These are phyloP conservation scores for Priceomyces haplophilus DNA, from an alignment of 805 yeast genomes.

Conservation along the genomic window DNA sequence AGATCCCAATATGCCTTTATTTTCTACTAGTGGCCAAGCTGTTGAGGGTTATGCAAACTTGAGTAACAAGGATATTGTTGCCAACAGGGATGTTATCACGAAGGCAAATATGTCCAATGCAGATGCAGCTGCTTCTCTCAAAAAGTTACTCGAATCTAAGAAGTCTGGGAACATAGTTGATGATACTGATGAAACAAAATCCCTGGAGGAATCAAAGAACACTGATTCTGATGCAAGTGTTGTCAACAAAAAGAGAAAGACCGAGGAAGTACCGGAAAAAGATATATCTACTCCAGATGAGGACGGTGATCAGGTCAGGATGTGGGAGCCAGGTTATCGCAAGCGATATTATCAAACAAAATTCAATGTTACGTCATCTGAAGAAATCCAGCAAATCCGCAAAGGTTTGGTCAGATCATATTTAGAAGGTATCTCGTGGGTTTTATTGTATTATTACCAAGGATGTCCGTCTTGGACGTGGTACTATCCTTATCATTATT, in stretches of 20 bases:
- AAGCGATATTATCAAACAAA: conserved; percentile 77
- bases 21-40: conserved; percentile 69
- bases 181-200: background rate
- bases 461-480: conserved; percentile 99
- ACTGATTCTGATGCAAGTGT: background rate
- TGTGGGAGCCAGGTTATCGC: conserved; percentile 86
- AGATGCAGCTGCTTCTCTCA: conserved; percentile 62
- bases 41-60: conserved; percentile 65
- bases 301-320: conserved; percentile 50
- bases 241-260: conserved; percentile 8
- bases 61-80: conserved; percentile 68
- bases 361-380: conserved; percentile 56
- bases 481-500: conserved; percentile 96
- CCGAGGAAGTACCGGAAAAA: conserved; percentile 16
- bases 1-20: conserved; percentile 68
- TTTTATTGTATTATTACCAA: conserved; percentile 85
- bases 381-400: conserved; percentile 51
- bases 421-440: conserved; percentile 98
- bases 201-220: background rate
- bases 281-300: conserved; percentile 36
- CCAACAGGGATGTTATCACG: conserved; percentile 57
- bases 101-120: conserved; percentile 70
- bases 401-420: conserved; percentile 66
- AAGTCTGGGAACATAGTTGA: conserved; percentile 39
- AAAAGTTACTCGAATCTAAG: conserved; percentile 33